Evolutionary conservation across 176 grass and related monocot species (phyloP).

Genomic region (Zizania latifolia): DNA sequence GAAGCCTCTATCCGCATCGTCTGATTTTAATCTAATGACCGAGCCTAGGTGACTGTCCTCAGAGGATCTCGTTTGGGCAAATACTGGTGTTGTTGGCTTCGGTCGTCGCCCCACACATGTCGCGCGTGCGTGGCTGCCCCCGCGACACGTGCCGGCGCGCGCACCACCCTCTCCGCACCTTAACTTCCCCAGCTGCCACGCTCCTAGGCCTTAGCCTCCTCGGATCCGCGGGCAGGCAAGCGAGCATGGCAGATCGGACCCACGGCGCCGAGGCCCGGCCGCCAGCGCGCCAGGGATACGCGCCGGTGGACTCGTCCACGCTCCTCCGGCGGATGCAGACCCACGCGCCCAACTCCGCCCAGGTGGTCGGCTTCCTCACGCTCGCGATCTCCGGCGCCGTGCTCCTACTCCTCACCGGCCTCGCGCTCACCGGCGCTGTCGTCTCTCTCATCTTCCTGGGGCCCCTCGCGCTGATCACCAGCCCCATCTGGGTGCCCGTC

Average conservation of each 20-base stretch:
- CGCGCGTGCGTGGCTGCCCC: conserved; percentile 27
- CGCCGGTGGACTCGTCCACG: neutral
- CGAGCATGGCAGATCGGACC: conserved; percentile 36
- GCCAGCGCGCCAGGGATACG: neutral
- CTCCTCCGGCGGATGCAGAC: conserved; percentile 51
- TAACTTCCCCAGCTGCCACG: conserved; percentile 7
- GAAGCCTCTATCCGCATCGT: no score
- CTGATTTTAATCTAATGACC: no score
- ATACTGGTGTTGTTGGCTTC: neutral
- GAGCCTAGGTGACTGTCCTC: no score
- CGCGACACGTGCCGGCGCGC: conserved; percentile 37
- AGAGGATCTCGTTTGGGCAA: no score
- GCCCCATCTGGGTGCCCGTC: conserved; percentile 89
- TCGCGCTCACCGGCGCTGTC: conserved; percentile 58
- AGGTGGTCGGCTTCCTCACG: conserved; percentile 72
- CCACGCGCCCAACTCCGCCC: conserved; percentile 57
- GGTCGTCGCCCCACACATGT: conserved; percentile 25
- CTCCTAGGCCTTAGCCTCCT: neutral
- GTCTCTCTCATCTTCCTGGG: conserved; percentile 59
- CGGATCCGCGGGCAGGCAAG: no score
- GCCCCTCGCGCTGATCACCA: conserved; percentile 69
- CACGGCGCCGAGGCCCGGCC: neutral
- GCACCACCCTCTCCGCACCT: conserved; percentile 22
- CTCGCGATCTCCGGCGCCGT: conserved; percentile 51
- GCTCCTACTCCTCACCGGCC: conserved; percentile 61